These are phyloP conservation scores for Cadophora sp. DNA, from an alignment of 2,329 filamentous ascomycete species.

Conservation along the genomic window DNA sequence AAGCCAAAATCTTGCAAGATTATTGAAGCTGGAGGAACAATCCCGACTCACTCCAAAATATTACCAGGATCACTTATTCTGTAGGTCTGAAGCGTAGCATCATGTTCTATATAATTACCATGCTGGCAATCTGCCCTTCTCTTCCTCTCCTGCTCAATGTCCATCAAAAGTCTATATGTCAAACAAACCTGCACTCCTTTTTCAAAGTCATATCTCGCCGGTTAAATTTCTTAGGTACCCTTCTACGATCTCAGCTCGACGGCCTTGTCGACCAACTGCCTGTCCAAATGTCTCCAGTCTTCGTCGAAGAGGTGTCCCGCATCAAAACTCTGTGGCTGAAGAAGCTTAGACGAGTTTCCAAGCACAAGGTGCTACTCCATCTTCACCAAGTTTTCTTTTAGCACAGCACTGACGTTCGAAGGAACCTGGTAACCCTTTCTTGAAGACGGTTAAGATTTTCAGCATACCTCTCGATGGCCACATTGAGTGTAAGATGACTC, in stretches of 20 bases:
- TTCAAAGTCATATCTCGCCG: too few relatives aligned
- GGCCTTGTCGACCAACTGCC: not conserved
- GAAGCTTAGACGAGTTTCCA: slow-evolving; percentile 18
- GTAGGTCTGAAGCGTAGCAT: not conserved
- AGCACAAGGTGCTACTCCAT: slow-evolving; percentile 16
- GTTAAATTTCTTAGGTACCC: too few relatives aligned
- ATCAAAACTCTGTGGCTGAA: slow-evolving; percentile 12
- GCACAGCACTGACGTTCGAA: slow-evolving; percentile 13
- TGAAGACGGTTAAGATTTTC: slow-evolving; percentile 27
- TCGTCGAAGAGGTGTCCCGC: slow-evolving; percentile 13
- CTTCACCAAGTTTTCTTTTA: not conserved
- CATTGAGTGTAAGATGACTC: slow-evolving; percentile 28
- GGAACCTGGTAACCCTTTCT: slow-evolving; percentile 20
- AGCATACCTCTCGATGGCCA: slow-evolving; percentile 6
- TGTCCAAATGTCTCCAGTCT: not conserved
- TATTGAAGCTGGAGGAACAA: not conserved
- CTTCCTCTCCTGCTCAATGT: not conserved
- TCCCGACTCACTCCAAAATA: not conserved
- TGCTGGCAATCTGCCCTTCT: not conserved
- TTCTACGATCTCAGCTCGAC: too few relatives aligned
- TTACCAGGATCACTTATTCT: not conserved
- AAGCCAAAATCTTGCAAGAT: slow-evolving; percentile 2
- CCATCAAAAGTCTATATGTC: too few relatives aligned
- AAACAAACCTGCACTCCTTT: too few relatives aligned
- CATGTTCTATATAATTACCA: not conserved